Conservation (phyloP, 257 asterid species). For the Verbascum thapsus region DNA sequence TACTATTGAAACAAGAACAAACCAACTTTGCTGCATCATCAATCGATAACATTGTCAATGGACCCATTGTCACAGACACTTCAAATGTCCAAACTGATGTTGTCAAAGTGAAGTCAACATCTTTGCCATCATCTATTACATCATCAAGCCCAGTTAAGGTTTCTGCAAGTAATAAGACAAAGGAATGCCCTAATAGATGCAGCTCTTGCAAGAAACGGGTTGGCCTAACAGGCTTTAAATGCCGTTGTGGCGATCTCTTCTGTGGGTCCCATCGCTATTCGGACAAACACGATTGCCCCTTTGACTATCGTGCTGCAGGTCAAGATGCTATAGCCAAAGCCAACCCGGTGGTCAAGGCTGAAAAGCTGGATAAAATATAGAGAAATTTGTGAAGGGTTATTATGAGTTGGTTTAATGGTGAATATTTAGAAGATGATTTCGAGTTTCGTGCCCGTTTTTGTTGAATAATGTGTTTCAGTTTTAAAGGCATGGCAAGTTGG, state of each 20-base stretch:
- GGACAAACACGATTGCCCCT: slow-evolving; percentile 55
- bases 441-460: too few relatives aligned
- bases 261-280: slow-evolving; percentile 60
- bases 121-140: slow-evolving; percentile 22
- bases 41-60: slow-evolving; percentile 50
- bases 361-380: slow-evolving; percentile 58
- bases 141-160: slow-evolving; percentile 26
- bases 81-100: slow-evolving; percentile 20
- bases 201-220: slow-evolving; percentile 51
- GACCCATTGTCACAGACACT: slow-evolving; percentile 27
- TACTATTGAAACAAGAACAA: slow-evolving; percentile 43
- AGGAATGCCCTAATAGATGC: slow-evolving; percentile 49
- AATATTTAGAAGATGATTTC: slow-evolving; percentile 20
- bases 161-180: slow-evolving; percentile 29
- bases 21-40: slow-evolving; percentile 53
- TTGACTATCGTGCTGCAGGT: slow-evolving; percentile 51
- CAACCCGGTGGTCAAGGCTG: slow-evolving; percentile 57
- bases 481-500: too few relatives aligned
- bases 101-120: slow-evolving; percentile 12
- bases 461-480: too few relatives aligned
- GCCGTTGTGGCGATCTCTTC: slow-evolving; percentile 50
- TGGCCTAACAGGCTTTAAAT: slow-evolving; percentile 50
- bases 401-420: too few relatives aligned
- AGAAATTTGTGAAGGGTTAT: too few relatives aligned
- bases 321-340: slow-evolving; percentile 57